These are phyloP conservation scores for Sphaceloma murrayae DNA, from an alignment of 2,329 filamentous ascomycete genomes.

Conservation along the genomic window DNA sequence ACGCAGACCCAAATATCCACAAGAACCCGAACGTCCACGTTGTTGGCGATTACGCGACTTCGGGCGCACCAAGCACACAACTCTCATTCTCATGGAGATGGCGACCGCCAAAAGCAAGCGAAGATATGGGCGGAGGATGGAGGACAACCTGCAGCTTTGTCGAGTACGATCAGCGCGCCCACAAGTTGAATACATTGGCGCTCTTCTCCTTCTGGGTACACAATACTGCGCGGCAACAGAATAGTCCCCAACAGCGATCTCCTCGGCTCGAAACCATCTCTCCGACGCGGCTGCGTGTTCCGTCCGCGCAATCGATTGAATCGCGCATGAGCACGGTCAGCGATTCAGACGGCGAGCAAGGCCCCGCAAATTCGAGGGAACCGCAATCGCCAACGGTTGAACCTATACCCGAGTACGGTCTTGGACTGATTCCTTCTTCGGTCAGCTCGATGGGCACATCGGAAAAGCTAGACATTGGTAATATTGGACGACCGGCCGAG, in stretches of 20 bases:
- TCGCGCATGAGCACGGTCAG: constrained; percentile 57
- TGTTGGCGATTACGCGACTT: constrained; percentile 83
- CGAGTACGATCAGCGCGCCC: constrained; percentile 90
- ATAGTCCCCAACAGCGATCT: constrained; percentile 43
- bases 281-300: constrained; percentile 67
- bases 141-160: constrained; percentile 94
- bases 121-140: constrained; percentile 87
- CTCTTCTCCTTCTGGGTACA: constrained; percentile 95
- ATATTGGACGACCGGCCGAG: constrained; percentile 59
- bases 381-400: constrained; percentile 41
- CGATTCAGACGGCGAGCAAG: constrained; percentile 49
- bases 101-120: constrained; percentile 72
- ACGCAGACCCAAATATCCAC: constrained; percentile 92
- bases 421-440: constrained; percentile 35
- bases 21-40: constrained; percentile 94
- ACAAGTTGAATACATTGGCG: constrained; percentile 76
- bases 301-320: constrained; percentile 78
- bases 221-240: constrained; percentile 39
- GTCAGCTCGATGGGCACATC: constrained; percentile 30
- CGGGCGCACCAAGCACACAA: constrained; percentile 69
- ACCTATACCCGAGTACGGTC: constrained; percentile 39
- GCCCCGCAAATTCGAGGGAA: constrained; percentile 34
- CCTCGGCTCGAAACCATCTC: constrained; percentile 59
- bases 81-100: constrained; percentile 98
- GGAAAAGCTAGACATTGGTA: constrained; percentile 79